These are phyloP conservation scores for Coniella vitis DNA, from an alignment of 2,329 filamentous ascomycete species.

Conservation along the genomic window DNA sequence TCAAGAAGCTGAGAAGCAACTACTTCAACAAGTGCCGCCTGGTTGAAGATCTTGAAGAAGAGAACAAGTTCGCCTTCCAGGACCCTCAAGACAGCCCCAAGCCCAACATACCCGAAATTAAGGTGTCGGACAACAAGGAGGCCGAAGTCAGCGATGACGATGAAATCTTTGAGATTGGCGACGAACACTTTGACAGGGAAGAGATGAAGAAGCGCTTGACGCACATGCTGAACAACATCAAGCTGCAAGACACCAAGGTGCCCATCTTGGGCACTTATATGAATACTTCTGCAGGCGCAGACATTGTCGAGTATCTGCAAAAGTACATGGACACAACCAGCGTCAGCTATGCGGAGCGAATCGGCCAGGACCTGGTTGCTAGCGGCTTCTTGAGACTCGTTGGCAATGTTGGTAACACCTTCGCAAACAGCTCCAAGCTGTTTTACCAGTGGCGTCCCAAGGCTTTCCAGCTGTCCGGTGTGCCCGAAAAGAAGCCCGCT, in stretches of 20 bases:
- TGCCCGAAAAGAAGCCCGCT: conserved; percentile 78
- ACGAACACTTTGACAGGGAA: conserved; percentile 76
- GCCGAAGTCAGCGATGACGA: conserved; percentile 65
- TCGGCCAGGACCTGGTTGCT: conserved; percentile 85
- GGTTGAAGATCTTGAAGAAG: conserved; percentile 93
- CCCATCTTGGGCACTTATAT: conserved; percentile 91
- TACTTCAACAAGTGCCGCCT: conserved; percentile 99
- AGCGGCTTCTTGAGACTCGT: conserved; percentile 84
- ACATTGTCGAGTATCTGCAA: conserved; percentile 94
- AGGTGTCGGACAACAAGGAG: conserved; percentile 61
- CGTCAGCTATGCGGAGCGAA: conserved; percentile 84
- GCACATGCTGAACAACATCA: conserved; percentile 82
- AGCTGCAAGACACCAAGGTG: conserved; percentile 85
- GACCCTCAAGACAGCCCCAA: conserved; percentile 69
- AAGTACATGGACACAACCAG: conserved; percentile 77
- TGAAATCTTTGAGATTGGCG: conserved; percentile 82
- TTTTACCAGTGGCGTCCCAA: conserved; percentile 96
- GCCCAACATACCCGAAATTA: conserved; percentile 71
- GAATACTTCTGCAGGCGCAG: conserved; percentile 84
- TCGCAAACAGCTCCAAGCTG: conserved; percentile 95
- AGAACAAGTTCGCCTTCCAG: conserved; percentile 97
- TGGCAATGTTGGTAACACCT: conserved; percentile 89
- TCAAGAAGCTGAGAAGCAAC: conserved; percentile 87
- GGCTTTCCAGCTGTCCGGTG: conserved; percentile 78
- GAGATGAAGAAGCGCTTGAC: conserved; percentile 84